These are phyloP conservation scores for Lyophyllum decastes DNA, from an alignment of 768 basidiomycete species.

Conservation along the genomic window DNA sequence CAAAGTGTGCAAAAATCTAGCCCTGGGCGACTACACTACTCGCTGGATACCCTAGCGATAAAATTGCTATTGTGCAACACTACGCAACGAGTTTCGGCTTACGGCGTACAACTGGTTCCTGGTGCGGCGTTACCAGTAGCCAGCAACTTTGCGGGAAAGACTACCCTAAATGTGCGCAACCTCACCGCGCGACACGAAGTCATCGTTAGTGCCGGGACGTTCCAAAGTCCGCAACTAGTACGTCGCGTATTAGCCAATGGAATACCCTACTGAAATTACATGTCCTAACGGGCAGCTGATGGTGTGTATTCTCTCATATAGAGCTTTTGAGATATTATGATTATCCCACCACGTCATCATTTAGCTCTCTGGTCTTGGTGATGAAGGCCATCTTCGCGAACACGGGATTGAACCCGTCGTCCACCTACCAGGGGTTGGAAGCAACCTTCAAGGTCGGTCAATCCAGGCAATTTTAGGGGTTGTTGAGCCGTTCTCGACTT, in stretches of 20 bases:
- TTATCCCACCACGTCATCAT: too few species aligned
- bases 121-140: constrained; percentile 27
- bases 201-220: constrained; percentile 28
- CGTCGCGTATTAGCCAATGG: too few species aligned
- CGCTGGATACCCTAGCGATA: constrained; percentile 27
- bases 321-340: too few species aligned
- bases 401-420: constrained; percentile 28
- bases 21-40: constrained; percentile 17
- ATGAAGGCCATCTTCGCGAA: constrained; percentile 21
- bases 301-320: constrained; percentile 9
- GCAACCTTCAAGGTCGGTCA: constrained; percentile 32
- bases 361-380: constrained; percentile 37
- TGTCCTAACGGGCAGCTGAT: constrained; percentile 24
- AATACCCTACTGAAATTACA: neutral
- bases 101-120: constrained; percentile 26
- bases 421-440: constrained; percentile 36
- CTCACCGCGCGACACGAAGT: constrained; percentile 28
- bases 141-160: constrained; percentile 26
- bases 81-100: constrained; percentile 14
- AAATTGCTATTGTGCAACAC: constrained; percentile 23
- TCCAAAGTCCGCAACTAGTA: constrained; percentile 31
- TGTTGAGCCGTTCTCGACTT: neutral
- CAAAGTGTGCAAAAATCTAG: constrained; percentile 13
- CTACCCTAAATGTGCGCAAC: constrained; percentile 10
- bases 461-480: neutral